Evolutionary conservation across 768 basidiomycete species (phyloP), one percentile per base, ranked within the genome.

Genomic region (Leccinum aurantiacum): DNA sequence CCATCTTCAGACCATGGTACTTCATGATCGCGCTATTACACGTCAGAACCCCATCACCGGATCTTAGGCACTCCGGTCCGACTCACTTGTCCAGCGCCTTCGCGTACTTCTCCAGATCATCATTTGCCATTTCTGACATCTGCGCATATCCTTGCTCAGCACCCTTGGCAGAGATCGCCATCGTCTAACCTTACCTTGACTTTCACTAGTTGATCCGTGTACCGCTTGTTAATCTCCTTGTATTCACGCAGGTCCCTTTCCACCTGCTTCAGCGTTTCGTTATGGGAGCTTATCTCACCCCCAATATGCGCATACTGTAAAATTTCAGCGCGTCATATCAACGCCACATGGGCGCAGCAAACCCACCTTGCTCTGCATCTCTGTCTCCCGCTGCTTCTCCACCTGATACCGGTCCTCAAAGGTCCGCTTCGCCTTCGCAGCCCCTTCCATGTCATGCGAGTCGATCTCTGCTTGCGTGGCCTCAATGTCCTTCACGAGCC

Each of bases 41-140:
- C 46, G 62, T 75, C 54, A 70, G 60, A 53, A 29, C n/a, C 56
- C 24, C 24, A 19, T 41, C 6, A 41, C 22, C 19, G 37, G 51
- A 58, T 19, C 11, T 38, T 25, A 47, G 29, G 29, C 46, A 33
- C 2, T 14, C 19, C 27, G 24, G 1, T 5, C 11, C 27, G 4
- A 54, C 88, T 65, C 65, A 98, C 96, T 91, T 96, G 77, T 99
- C 97, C 52, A 99, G 76, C 3, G 97, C 97, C 71, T 98, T 98
- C 5, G 87, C 92, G 62, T 98, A 98, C 77, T 98, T 98, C 78
- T 99, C 96, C 56, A 99, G 74, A 73, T 99, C 97, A 60, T 85
- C 90, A 73, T 96, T 98, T 6, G 96, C 95, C 88, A 98, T 93
- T 74, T 98, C 95, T 33, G 95, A 93, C 76, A 97, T 93, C 95